Evolutionary conservation across 129 eudicot genomes (phyloP).

Genomic region (Pseudognaphalium luteoalbum): DNA sequence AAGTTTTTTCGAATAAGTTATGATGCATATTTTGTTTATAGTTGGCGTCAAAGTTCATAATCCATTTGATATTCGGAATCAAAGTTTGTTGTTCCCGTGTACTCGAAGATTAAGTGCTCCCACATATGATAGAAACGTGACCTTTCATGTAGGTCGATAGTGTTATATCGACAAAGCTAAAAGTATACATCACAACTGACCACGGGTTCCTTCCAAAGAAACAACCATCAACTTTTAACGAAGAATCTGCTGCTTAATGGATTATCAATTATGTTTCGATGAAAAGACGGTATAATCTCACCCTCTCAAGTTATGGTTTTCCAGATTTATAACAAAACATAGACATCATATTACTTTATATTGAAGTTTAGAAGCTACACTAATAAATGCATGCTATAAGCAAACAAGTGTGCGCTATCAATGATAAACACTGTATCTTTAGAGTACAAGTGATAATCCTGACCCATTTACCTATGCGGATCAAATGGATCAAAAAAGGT

Average conservation of each 20-base stretch:
- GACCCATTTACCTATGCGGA: not conserved
- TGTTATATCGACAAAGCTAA: slow-evolving; percentile 13
- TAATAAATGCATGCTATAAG: not conserved
- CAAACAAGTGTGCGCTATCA: not conserved
- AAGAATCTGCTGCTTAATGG: not conserved
- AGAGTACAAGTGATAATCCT: not conserved
- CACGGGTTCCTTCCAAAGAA: slow-evolving; percentile 27
- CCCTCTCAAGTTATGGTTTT: not conserved
- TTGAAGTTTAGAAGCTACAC: not conserved
- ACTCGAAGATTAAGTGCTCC: slow-evolving; percentile 4
- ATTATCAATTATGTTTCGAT: not conserved
- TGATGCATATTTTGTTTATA: not conserved
- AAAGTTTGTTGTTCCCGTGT: not conserved
- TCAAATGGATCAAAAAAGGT: not conserved
- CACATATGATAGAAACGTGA: slow-evolving; percentile 22
- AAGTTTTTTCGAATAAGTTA: not conserved
- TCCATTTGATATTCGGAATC: not conserved
- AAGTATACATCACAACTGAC: slow-evolving; percentile 22
- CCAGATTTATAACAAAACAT: not conserved
- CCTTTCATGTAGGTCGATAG: slow-evolving; percentile 15
- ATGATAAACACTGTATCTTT: not conserved
- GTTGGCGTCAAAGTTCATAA: not conserved
- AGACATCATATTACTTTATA: not conserved
- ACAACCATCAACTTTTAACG: slow-evolving; percentile 27
- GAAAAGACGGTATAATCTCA: not conserved